phyloP scores from a whole-genome alignment of 129 eudicot genomes.

The Kitagawia praeruptora region DNA sequence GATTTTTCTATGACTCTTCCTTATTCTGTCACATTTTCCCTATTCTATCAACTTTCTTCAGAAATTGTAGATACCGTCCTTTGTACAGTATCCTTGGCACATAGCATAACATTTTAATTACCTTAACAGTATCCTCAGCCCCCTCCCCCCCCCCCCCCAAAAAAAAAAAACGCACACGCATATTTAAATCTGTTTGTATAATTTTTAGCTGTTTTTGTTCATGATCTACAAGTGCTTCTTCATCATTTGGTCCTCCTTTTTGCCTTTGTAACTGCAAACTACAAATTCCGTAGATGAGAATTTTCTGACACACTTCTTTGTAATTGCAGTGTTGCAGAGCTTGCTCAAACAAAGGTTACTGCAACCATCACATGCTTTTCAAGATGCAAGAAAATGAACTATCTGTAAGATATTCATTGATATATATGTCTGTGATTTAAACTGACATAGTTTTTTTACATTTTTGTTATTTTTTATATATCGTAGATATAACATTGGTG shows the following conservation, averaged over 20 bases:
- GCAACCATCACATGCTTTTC: conserved; percentile 52
- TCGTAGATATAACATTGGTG: not conserved
- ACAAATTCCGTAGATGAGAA: not conserved
- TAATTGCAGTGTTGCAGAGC: conserved; percentile 46
- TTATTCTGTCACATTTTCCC: not conserved
- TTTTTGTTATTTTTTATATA: not conserved
- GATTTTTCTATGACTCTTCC: not conserved
- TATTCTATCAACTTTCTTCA: not conserved
- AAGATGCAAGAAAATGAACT: conserved; percentile 61
- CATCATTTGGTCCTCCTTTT: not conserved
- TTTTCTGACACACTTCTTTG: not conserved
- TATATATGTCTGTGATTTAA: not conserved
- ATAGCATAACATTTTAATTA: not conserved
- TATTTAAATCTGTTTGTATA: not conserved
- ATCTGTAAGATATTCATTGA: conserved; percentile 35
- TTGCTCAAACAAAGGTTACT: conserved; percentile 38
- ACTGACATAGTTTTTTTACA: not conserved
- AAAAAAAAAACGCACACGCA: too few relatives aligned
- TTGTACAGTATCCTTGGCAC: not conserved
- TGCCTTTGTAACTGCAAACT: not conserved
- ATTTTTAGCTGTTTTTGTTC: not conserved
- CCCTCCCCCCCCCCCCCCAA: not conserved
- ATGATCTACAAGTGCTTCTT: not conserved
- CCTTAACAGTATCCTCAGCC: not conserved
- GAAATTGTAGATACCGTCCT: not conserved